Evolutionary conservation across 495 filamentous ascomycete genomes (phyloP), one percentile per base, ranked within the genome.

Genomic region (Haplographium delicatum): DNA sequence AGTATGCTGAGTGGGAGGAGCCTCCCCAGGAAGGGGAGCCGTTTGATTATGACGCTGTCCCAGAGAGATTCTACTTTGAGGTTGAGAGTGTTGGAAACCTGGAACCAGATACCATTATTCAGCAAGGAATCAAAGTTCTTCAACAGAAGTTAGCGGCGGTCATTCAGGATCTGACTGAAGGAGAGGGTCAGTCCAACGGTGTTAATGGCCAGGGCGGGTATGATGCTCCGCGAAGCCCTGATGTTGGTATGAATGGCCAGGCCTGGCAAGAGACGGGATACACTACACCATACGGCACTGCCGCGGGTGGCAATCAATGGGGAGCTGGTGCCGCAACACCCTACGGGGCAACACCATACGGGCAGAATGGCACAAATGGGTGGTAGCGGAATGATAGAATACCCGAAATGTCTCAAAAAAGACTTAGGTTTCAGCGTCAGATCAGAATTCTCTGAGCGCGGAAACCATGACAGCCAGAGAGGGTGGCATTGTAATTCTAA

Each of bases 21-120:
- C 83, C 84, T 20, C 77, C 82, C 1, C 78, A 82, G 5, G 89
- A 96, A 64, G 83, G 79, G 51, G 85, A 91, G 60, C 79, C 83
- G 8, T 96, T 97, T 68, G 82, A 96, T 67, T 96, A 88, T 67
- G 86, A 96, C 56, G 93, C 89, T 15, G 78, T 84, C 19, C 89
- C 93, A 4, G 76, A 72, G 41, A 79, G 74, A 47, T 98, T 96
- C 70, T 98, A 94, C 73, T 81, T 91, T 57, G 88, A 96, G 53
- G 85, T 98, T 23, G 93, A 98, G 64, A 87, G 84, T 30, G 83
- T 86, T 53, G 93, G 93, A 13, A 85, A 82, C 54, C 76, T 98
- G 7, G 85, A 90, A 4, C 91, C 94, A 0, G 90, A 97, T 59
- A 73, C 72, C 38, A 89, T 97, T 47, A 76, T 97, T 46, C 82